These are phyloP conservation scores for Lichtheimia ramosa DNA, from an alignment of 371 early-diverging fungal genomes.

Conservation along the genomic window DNA sequence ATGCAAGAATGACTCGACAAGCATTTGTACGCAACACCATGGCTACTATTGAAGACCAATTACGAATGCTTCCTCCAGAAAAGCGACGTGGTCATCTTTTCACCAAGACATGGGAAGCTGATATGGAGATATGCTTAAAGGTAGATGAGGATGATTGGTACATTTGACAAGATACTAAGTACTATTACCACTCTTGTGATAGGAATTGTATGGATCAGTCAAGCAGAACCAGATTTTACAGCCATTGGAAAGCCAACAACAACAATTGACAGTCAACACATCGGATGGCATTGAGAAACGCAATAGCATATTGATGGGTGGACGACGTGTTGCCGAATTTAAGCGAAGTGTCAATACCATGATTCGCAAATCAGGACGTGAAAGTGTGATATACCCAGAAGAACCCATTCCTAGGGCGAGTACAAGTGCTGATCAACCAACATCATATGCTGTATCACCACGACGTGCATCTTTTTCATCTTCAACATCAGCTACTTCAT, in stretches of 20 bases:
- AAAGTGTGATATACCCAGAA: constrained; percentile 16
- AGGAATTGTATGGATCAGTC: constrained; percentile 78
- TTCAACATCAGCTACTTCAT: constrained; percentile 14
- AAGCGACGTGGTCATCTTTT: constrained; percentile 25
- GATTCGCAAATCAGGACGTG: constrained; percentile 20
- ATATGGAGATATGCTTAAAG: constrained; percentile 41
- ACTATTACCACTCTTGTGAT: not conserved
- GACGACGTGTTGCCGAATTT: constrained; percentile 17
- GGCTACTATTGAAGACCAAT: constrained; percentile 51
- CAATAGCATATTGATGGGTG: constrained; percentile 15
- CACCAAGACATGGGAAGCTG: constrained; percentile 38
- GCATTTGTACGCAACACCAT: constrained; percentile 66
- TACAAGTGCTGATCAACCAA: constrained; percentile 16
- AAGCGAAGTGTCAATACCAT: constrained; percentile 22
- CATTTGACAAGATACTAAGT: not conserved
- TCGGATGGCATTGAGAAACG: constrained; percentile 11
- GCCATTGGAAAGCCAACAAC: constrained; percentile 31
- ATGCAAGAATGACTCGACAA: constrained; percentile 58
- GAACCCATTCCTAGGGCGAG: constrained; percentile 8
- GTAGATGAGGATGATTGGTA: constrained; percentile 13
- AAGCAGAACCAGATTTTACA: constrained; percentile 76
- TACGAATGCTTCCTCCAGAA: constrained; percentile 31
- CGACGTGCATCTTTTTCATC: constrained; percentile 25
- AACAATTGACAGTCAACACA: constrained; percentile 1
- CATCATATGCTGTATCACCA: constrained; percentile 14